These are phyloP conservation scores for Angophora floribunda DNA, from an alignment of 345 rosid species.

Conservation along the genomic window DNA sequence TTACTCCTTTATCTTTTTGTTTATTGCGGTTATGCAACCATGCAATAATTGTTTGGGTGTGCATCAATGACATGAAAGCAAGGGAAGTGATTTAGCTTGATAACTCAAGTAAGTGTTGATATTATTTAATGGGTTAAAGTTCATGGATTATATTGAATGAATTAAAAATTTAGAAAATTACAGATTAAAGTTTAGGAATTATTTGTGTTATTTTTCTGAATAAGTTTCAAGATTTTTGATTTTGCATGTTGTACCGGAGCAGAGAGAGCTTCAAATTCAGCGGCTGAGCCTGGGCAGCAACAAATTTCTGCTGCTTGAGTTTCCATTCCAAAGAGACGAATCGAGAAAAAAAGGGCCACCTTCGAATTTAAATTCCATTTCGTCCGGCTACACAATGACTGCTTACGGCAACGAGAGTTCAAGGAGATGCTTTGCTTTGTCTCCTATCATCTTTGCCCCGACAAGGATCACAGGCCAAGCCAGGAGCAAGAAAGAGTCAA, in stretches of 20 bases:
- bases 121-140: background rate
- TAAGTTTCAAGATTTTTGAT: background rate
- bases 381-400: background rate
- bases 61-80: background rate
- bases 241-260: background rate
- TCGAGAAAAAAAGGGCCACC: background rate
- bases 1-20: background rate
- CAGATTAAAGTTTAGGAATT: background rate
- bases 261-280: background rate
- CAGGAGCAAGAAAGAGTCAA: background rate
- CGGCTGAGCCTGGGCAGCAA: background rate
- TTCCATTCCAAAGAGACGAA: background rate
- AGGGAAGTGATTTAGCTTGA: background rate
- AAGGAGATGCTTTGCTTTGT: background rate
- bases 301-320: background rate
- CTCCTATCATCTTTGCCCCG: background rate
- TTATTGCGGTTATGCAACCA: background rate
- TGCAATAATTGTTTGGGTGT: background rate
- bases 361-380: background rate
- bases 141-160: background rate
- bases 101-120: background rate
- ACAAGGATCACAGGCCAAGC: background rate
- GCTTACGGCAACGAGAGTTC: background rate
- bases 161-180: no score
- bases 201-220: no score